Base-by-base conservation (phyloP, 768 basidiomycete genomes). In the Mycena alexandri region DNA sequence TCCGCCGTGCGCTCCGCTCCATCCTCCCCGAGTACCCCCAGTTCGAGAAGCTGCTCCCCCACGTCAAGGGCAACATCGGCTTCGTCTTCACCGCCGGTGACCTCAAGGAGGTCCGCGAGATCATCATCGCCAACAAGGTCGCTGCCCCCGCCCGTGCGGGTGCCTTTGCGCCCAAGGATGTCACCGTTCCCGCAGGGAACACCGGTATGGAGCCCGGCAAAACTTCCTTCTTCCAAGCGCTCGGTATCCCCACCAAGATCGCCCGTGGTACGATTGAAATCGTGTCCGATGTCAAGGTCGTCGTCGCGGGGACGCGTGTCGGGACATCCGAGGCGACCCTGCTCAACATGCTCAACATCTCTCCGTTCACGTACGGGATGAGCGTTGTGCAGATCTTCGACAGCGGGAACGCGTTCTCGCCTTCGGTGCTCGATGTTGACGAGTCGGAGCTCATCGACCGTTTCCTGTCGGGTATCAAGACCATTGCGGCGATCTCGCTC, bases 131-230 rank as follows among this genome's bases (percentile, higher is more conserved):
- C 79, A 99, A 99, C 92, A 96, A 96, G 86, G 96, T 99, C 70
- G 94, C 95, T 60, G 98, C 98, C 56, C 98, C 98, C 51, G 98
- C 98, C 73, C 95, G 98, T 87, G 96, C 98, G 70, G 97, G 96
- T 87, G 97, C 97, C 41, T 88, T 90, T 75, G 96, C 97, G 42
- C 93, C 97, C 77, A 90, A 89, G 84, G 92, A 99, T 75, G 97
- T 99, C 76, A 84, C 83, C 68, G 93, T 99, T 73, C 95, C 96
- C 41, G 95, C 91, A 50, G 92, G 96, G 67, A 99, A 99, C 91
- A 99, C 98, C 62, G 96, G 96, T 82, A 99, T 99, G 98, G 98
- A 99, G 81, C 98, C 98, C 75, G 98, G 97, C 77, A 99, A 99
- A 89, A 99, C 98, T 68, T 98, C 98, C 75, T 99, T 99, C 95